Conservation (phyloP, 2,329 filamentous ascomycete genomes). For the Fusarium chuoi region DNA sequence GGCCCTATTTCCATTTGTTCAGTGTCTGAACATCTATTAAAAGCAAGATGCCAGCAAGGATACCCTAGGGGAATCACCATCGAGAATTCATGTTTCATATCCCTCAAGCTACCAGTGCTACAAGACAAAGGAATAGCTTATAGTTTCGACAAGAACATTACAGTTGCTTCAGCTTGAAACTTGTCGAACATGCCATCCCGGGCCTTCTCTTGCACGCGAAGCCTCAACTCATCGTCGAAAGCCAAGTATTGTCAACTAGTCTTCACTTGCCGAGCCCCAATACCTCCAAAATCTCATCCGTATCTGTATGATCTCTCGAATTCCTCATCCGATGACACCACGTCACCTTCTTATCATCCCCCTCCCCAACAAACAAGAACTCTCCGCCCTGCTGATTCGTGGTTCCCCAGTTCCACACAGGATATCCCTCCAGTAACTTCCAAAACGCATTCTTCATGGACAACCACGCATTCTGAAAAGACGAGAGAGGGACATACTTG, state of each 20-base stretch:
- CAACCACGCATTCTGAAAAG: not conserved
- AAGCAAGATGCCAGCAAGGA: rapidly evolving
- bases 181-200: not conserved
- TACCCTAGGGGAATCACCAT: not conserved
- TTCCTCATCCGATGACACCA: conserved; percentile 32
- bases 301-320: conserved; percentile 17
- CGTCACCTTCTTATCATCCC: not conserved
- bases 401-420: not conserved
- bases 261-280: not conserved
- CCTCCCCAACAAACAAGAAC: conserved; percentile 20
- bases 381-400: conserved; percentile 23
- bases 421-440: not conserved
- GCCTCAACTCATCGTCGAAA: too few species aligned
- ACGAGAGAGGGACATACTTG: not conserved
- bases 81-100: not conserved
- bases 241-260: too few species aligned
- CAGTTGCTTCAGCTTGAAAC: too few species aligned
- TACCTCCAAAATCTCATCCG: conserved; percentile 17
- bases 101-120: not conserved
- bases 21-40: rapidly evolving
- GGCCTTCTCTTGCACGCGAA: not conserved
- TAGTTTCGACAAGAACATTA: too few species aligned
- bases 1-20: rapidly evolving
- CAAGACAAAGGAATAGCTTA: too few species aligned
- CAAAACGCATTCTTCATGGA: not conserved